phyloP scores from a whole-genome alignment of 2,329 filamentous ascomycete species.

The Lojkania enalia region DNA sequence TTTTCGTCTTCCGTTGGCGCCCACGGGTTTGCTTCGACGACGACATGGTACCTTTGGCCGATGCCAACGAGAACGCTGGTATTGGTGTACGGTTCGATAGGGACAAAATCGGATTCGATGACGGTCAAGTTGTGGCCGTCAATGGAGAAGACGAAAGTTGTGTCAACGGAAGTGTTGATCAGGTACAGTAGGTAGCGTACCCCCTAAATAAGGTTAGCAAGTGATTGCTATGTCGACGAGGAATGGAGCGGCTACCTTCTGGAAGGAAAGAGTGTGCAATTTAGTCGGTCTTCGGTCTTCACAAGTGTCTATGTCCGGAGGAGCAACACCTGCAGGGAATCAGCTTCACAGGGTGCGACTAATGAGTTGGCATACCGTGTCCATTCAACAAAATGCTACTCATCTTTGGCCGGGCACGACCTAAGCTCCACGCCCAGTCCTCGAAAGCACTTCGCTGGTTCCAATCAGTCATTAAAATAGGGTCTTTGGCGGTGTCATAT shows the following conservation, averaged over 20 bases:
- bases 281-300: background rate
- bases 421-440: background rate
- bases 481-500: conserved; percentile 6
- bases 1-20: conserved; percentile 23
- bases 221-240: too few species aligned
- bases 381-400: conserved; percentile 2
- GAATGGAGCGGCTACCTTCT: too few species aligned
- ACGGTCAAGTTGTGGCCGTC: conserved; percentile 43
- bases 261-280: background rate
- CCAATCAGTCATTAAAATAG: conserved; percentile 21
- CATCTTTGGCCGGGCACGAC: background rate
- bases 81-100: conserved; percentile 38
- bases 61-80: conserved; percentile 33
- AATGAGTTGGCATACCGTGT: conserved; percentile 7
- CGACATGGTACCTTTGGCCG: conserved; percentile 46
- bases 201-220: too few species aligned
- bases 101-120: conserved; percentile 32
- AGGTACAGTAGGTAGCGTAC: conserved; percentile 13
- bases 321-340: background rate
- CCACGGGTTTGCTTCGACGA: conserved; percentile 45
- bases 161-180: conserved; percentile 15
- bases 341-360: too few species aligned
- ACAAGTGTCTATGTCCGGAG: conserved; percentile 1
- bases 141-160: conserved; percentile 31
- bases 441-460: conserved; percentile 6